Conservation (phyloP, 768 basidiomycete species). For the Mycena polygramma region DNA sequence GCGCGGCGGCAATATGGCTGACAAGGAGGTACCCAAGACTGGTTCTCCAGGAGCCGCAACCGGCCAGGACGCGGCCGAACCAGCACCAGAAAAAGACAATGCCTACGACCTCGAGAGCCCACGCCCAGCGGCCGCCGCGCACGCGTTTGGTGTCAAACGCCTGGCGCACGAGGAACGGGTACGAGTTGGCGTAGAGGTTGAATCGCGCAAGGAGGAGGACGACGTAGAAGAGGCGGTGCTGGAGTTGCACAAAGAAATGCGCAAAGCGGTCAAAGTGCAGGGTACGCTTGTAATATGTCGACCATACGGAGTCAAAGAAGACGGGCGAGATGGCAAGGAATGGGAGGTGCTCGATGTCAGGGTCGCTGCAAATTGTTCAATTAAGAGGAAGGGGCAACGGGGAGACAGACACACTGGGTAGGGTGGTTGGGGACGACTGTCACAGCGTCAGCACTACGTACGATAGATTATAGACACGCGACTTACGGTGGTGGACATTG, state of each 20-base stretch:
- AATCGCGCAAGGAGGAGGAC: slow-evolving; percentile 92
- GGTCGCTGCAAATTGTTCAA: slow-evolving; percentile 65
- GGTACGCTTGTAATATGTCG: slow-evolving; percentile 93
- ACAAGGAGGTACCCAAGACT: slow-evolving; percentile 83
- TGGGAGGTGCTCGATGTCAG: slow-evolving; percentile 89
- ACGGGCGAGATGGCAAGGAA: slow-evolving; percentile 94
- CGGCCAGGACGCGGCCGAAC: slow-evolving; percentile 79
- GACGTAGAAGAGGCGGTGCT: slow-evolving; percentile 95
- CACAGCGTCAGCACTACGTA: slow-evolving; percentile 30
- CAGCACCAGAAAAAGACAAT: slow-evolving; percentile 91
- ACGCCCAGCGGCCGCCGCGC: slow-evolving; percentile 82
- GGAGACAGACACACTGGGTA: slow-evolving; percentile 75
- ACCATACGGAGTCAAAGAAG: slow-evolving; percentile 90
- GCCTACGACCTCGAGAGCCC: slow-evolving; percentile 80
- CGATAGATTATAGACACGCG: slow-evolving; percentile 8
- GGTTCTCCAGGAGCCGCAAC: slow-evolving; percentile 79
- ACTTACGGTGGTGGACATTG: slow-evolving; percentile 95
- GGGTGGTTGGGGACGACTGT: slow-evolving; percentile 97
- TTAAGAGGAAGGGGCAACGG: slow-evolving; percentile 17
- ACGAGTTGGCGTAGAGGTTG: slow-evolving; percentile 94
- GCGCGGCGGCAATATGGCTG: slow-evolving; percentile 88
- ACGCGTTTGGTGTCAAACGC: slow-evolving; percentile 74
- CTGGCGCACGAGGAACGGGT: slow-evolving; percentile 76
- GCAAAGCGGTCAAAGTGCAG: slow-evolving; percentile 84
- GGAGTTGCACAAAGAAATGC: slow-evolving; percentile 74